Percentiles rank a stretch among this genome's conserved stretches.
Conservation (phyloP, 441 rosid genomes). For the Populus hybrid region DNA sequence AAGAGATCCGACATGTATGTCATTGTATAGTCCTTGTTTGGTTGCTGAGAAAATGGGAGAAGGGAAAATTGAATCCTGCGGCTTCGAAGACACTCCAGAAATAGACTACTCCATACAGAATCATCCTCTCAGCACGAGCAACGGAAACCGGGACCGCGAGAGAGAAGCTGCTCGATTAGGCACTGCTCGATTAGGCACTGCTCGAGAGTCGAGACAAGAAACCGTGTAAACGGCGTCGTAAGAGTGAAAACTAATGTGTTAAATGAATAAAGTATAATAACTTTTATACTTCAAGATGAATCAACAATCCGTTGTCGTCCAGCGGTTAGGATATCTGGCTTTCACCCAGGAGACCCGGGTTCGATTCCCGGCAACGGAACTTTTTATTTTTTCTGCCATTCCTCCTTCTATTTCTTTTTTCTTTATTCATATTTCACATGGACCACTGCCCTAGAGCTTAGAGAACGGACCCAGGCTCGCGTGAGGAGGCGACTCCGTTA, state of each 20-base stretch:
- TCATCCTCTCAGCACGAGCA: too few species aligned
- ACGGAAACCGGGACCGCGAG: too few species aligned
- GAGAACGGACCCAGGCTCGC: background rate
- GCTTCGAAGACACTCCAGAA: background rate
- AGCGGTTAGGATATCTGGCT: constrained; percentile 99
- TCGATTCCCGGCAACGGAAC: constrained; percentile 41
- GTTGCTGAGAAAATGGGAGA: background rate
- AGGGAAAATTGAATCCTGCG: background rate
- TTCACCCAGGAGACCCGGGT: constrained; percentile 95
- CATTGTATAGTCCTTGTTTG: background rate
- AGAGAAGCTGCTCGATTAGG: too few species aligned
- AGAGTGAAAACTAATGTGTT: too few species aligned
- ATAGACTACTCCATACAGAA: too few species aligned
- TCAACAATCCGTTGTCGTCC: constrained; percentile 68
- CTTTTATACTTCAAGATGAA: background rate
- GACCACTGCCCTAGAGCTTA: background rate
- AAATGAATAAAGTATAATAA: too few species aligned
- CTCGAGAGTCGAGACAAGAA: too few species aligned
- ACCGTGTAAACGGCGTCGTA: too few species aligned
- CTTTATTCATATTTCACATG: background rate
- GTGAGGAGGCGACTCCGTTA: background rate
- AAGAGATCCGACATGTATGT: too few species aligned
- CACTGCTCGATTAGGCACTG: too few species aligned
- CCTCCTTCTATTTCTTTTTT: too few species aligned
- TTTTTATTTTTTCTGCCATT: too few species aligned